Evolutionary conservation across 495 filamentous ascomycete species (phyloP).

Genomic region (Corynascus novoguineensis): DNA sequence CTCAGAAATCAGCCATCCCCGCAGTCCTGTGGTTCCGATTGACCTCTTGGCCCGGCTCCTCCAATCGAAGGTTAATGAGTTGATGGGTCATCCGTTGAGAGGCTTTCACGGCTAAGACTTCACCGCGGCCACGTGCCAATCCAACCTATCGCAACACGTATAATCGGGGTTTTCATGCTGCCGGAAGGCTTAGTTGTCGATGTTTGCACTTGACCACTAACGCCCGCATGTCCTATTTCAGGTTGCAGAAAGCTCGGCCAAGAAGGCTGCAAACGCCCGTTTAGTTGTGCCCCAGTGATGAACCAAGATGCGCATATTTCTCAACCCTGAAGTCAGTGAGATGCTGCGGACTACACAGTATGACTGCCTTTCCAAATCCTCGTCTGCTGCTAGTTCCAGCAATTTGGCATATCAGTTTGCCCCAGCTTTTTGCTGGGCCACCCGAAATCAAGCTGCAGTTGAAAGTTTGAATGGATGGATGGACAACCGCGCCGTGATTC

Average conservation of each 20-base stretch:
- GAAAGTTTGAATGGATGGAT: too few relatives aligned
- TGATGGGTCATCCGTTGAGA: background rate
- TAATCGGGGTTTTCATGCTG: background rate
- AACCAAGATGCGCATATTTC: background rate
- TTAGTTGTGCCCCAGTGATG: background rate
- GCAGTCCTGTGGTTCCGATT: background rate
- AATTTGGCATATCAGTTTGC: conserved; percentile 2
- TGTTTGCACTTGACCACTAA: conserved; percentile 6
- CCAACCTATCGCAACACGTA: background rate
- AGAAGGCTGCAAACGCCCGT: conserved; percentile 11
- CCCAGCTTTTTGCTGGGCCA: conserved; percentile 14
- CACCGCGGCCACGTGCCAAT: background rate
- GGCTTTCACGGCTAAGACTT: conserved; percentile 6
- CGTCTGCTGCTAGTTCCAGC: background rate
- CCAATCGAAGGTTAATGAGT: too few relatives aligned
- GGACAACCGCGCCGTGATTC: conserved; percentile 26
- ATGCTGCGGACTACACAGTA: too few relatives aligned
- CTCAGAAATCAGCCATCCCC: too few relatives aligned
- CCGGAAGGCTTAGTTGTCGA: background rate
- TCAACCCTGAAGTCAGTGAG: background rate
- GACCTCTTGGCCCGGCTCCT: background rate
- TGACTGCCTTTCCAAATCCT: too few relatives aligned
- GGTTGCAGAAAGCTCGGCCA: background rate
- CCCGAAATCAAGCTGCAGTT: conserved; percentile 20
- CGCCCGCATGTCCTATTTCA: background rate